Base-by-base conservation (phyloP, 2,329 filamentous ascomycete genomes). In the Sporothrix protearum region DNA sequence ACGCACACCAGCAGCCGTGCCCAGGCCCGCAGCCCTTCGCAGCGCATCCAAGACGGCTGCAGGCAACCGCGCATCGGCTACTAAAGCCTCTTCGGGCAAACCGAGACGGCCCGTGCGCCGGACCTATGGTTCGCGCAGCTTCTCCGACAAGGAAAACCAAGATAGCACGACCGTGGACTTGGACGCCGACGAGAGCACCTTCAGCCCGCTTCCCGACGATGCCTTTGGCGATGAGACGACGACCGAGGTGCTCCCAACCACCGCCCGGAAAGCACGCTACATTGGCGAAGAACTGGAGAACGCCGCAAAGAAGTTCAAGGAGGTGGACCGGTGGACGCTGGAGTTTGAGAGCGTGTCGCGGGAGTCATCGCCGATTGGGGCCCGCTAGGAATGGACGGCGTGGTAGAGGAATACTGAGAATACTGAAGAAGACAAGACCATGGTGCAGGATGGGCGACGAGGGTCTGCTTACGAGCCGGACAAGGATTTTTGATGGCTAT, bases 241-340 rank as follows among this genome's bases (percentile, higher is more conserved):
- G 75, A 80, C 76, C 75, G 79, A 75, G 51, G 81, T 76, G 77
- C 81, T 71, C 79, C 79, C 66, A 78, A 81, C 49, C 7, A 25
- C 69, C 19, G 84, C 64, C 81, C 84, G 30, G 79, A 57, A 51
- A 45, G 14, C 22, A 4, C 74, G 72, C 39, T 63, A 68, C 53
- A 73, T 74, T 72, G 74, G 74, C 49, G 74, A 85, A 55, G 88
- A 89, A 81, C 81, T 92, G 73, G 87, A 86, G 79, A 82, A 84
- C 67, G 87, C 88, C 53, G 83, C 83, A 10, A 84, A 82, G 77
- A 91, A 91, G 79, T 92, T 92, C 76, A 84, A 86, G 78, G 89
- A 91, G 79, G 89, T 92, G 53, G 89, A 92, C 78, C 82, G 85
- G 79, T 92, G 89, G 88, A 84, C 89, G 80, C 80, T 92, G 73